These are phyloP conservation scores for Acacia confusa DNA, from an alignment of 306 rosid genomes.

Conservation along the genomic window DNA sequence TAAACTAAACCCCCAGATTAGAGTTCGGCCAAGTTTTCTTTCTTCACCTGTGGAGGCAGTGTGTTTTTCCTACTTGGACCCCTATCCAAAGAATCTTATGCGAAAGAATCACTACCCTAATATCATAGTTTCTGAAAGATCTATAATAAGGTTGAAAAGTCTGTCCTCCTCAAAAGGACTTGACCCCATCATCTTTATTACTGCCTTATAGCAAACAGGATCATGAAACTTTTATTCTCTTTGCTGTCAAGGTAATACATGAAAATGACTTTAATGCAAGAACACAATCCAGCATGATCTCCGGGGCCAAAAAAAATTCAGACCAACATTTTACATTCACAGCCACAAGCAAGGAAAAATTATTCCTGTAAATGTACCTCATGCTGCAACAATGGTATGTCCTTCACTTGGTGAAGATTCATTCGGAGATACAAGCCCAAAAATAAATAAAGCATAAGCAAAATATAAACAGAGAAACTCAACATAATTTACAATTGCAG, in stretches of 20 bases:
- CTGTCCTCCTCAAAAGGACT: not conserved
- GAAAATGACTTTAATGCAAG: not conserved
- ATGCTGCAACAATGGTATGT: constrained; percentile 39
- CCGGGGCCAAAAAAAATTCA: not conserved
- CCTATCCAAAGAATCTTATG: not conserved
- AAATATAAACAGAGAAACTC: constrained; percentile 50
- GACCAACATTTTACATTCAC: constrained; percentile 21
- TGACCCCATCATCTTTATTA: not conserved
- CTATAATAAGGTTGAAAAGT: not conserved
- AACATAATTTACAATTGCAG: constrained; percentile 56
- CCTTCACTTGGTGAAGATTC: constrained; percentile 44
- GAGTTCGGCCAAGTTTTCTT: not conserved
- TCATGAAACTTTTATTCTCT: not conserved
- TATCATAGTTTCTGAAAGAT: not conserved
- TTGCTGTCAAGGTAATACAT: not conserved
- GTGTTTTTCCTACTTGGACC: not conserved
- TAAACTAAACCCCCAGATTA: too few species aligned
- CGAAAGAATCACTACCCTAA: not conserved
- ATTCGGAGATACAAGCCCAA: constrained; percentile 31
- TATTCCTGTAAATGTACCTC: not conserved
- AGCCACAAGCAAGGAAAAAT: not conserved
- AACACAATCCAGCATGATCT: not conserved
- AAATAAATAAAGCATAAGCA: constrained; percentile 27
- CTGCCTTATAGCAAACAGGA: not conserved
- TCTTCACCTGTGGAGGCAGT: not conserved